Base-by-base conservation (phyloP, 2,329 filamentous ascomycete species). In the Parastagonospora avenae region DNA sequence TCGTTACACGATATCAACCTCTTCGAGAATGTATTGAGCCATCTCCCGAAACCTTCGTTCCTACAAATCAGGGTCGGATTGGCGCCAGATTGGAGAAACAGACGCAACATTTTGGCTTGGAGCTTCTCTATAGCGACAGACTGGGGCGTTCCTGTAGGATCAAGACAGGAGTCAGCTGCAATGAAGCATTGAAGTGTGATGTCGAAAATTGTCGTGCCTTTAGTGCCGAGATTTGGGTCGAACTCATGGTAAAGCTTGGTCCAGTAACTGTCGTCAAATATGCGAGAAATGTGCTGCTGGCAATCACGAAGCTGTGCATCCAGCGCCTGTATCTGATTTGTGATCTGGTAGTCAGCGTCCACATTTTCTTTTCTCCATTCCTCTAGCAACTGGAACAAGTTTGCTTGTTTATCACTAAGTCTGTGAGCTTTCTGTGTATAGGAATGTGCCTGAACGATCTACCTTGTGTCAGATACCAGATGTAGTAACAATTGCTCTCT, bases 401-500 rank as follows among this genome's bases (percentile, higher is more conserved):
- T 12, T n/a, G n/a, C 29, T 31, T 46, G 35, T 8, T 16, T 10
- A 6, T 16, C 12, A 24, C 29, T 33, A n/a, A n/a, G n/a, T n/a
- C n/a, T n/a, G n/a, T n/a, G n/a, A n/a, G n/a, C n/a, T n/a, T n/a
- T n/a, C n/a, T n/a, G n/a, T n/a, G n/a, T n/a, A n/a, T n/a, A n/a
- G n/a, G n/a, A n/a, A n/a, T n/a, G n/a, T n/a, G n/a, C n/a, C n/a
- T n/a, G n/a, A n/a, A n/a, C n/a, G n/a, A n/a, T n/a, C n/a, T n/a
- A 46, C 50, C n/a, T 32, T 27, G 32, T 41, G 2, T 45, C 36
- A 1, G 16, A n/a, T 2, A 50, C 12, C 9, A 54, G 4, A 33
- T 50, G 47, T 10, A 37, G 27, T n/a, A 24, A 19, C 8, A 50
- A 4, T 33, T 54, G 33, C 32, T 42, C 44, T 12, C 52, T 40